A percentile compares a stretch with the other conserved stretches of the same genome.
These are phyloP conservation scores for Anisodus tanguticus DNA, from an alignment of 257 asterid genomes.

Conservation along the genomic window DNA sequence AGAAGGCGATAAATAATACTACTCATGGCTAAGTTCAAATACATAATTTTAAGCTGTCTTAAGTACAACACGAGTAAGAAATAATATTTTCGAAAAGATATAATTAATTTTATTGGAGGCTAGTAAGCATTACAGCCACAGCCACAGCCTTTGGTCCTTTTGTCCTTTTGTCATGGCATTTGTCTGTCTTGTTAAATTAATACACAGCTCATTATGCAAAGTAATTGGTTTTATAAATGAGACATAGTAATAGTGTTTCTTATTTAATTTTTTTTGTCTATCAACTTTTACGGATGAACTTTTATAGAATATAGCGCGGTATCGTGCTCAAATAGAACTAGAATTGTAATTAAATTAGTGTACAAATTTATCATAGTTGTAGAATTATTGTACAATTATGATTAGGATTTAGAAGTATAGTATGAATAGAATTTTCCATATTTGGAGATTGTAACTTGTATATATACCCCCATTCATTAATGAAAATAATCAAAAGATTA, in stretches of 20 bases:
- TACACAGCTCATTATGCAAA: neutral
- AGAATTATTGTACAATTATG: too few species aligned
- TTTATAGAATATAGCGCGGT: too few species aligned
- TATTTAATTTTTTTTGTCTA: neutral
- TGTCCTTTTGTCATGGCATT: neutral
- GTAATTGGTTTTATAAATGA: neutral
- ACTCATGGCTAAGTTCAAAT: neutral
- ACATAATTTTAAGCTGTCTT: neutral
- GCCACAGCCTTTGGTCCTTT: neutral
- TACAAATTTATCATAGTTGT: too few species aligned
- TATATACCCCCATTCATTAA: too few species aligned
- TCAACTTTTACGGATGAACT: neutral
- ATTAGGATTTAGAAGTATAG: too few species aligned
- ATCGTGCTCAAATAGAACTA: too few species aligned
- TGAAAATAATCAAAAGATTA: too few species aligned
- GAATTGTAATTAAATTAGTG: too few species aligned
- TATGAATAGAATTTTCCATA: too few species aligned
- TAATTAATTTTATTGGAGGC: neutral
- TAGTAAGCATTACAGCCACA: neutral
- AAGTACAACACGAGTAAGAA: neutral
- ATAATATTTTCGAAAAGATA: neutral
- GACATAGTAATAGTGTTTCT: neutral
- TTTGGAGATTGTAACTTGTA: too few species aligned
- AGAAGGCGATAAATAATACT: neutral
- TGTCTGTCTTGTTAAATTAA: neutral